These are phyloP conservation scores for Trifolium fragiferum DNA, from an alignment of 306 rosid genomes.

Conservation along the genomic window DNA sequence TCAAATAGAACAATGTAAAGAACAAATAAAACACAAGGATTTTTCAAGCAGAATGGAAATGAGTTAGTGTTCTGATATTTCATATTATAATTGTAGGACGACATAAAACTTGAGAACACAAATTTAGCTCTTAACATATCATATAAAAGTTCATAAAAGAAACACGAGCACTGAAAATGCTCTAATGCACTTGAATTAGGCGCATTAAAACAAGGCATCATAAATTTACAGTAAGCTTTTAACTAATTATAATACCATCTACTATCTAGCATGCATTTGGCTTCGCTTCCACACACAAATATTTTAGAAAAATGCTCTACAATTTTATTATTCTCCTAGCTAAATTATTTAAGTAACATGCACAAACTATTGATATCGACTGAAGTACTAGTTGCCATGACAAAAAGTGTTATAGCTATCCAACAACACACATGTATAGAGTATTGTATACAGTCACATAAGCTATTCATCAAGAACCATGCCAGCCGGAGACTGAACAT, in stretches of 20 bases:
- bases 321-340: conserved; percentile 31
- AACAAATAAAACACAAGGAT: not conserved
- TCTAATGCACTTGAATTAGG: not conserved
- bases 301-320: conserved; percentile 28
- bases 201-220: not conserved
- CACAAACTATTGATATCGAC: conserved; percentile 40
- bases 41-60: not conserved
- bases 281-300: not conserved
- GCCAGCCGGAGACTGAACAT: conserved; percentile 32
- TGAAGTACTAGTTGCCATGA: conserved; percentile 32
- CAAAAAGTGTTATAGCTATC: conserved; percentile 36
- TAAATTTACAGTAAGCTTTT: not conserved
- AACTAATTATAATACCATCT: not conserved
- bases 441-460: conserved; percentile 29
- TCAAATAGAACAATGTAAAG: not conserved
- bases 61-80: not conserved
- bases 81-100: not conserved
- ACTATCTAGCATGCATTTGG: not conserved
- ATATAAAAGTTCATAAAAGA: not conserved
- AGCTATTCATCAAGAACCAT: conserved; percentile 41
- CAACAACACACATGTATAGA: conserved; percentile 32
- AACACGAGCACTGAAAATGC: not conserved
- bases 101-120: not conserved
- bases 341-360: conserved; percentile 39
- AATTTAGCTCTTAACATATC: not conserved